Evolutionary conservation across 2,329 filamentous ascomycete genomes (phyloP), one percentile per base, ranked within the genome.

Genomic region (Zymoseptoria pseudotritici): DNA sequence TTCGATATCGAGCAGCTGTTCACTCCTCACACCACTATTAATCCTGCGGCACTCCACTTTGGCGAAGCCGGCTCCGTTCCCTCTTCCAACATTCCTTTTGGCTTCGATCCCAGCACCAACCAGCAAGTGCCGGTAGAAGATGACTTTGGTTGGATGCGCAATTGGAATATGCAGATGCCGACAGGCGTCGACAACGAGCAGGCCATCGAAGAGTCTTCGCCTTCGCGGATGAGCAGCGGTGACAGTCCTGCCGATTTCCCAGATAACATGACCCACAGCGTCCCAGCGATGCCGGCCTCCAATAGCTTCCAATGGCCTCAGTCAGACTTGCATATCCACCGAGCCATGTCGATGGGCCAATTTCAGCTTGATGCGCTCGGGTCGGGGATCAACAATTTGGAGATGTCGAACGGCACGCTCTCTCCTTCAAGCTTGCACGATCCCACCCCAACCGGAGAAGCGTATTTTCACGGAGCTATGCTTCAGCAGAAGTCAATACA

Each of bases 221-320:
- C 94, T 17, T 97, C 94, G 8, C 91, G 91, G 53, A 93, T 97
- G 74, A 97, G 93, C 78, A 97, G 93, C 77, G 96, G 90, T 51
- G 90, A 90, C 61, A 97, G 92, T 75, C 92, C 95, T 71, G 93
- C 89, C 73, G 90, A 88, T 55, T 89, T 92, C 74, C 95, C 90
- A 75, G 94, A 97, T 72, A 86, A 91, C 61, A 91, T 96, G 87
- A 80, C 94, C 60, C 91, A 97, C 74, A 90, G 90, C 29, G 64
- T 67, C n/a, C 60, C 63, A 20, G 66, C 58, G 7, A 62, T 72
- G 31, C 56, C 65, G 2, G 64, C 69, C 42, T 66, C 66, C 50
- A 66, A 65, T 55, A 60, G 63, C 57, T 66, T 67, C 24, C 64
- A 65, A 54, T 85, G 89, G 78, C 91, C 88, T 86, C 84, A 88